Evolutionary conservation across 1,139 yeast genomes (phyloP).

Genomic region (Hyphopichia burtonii): DNA sequence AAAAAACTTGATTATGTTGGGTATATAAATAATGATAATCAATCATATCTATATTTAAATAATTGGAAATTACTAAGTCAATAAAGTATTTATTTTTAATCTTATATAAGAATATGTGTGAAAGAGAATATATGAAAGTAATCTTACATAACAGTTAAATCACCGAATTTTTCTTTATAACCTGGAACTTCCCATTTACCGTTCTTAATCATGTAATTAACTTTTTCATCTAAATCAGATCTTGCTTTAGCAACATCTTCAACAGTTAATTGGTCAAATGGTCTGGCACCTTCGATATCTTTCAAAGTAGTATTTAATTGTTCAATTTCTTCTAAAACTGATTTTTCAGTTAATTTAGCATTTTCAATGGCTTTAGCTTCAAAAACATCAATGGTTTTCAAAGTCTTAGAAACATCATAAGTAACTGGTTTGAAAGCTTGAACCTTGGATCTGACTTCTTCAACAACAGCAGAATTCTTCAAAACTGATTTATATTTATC

Average conservation of each 20-base stretch:
- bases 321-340: slow-evolving; percentile 81
- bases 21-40: not conserved
- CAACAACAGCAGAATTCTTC: slow-evolving; percentile 78
- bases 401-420: slow-evolving; percentile 83
- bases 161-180: slow-evolving; percentile 96
- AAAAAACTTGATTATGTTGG: slow-evolving; percentile 13
- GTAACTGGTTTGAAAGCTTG: slow-evolving; percentile 76
- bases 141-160: slow-evolving; percentile 84
- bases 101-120: too few relatives aligned
- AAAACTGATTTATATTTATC: slow-evolving; percentile 73
- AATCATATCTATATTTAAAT: not conserved
- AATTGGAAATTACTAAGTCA: not conserved
- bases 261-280: slow-evolving; percentile 94
- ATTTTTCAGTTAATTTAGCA: slow-evolving; percentile 89
- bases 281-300: slow-evolving; percentile 96
- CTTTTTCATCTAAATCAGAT: slow-evolving; percentile 97
- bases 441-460: slow-evolving; percentile 78
- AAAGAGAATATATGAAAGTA: too few relatives aligned
- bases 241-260: slow-evolving; percentile 93
- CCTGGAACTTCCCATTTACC: slow-evolving; percentile 99
- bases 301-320: slow-evolving; percentile 84
- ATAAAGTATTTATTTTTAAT: too few relatives aligned
- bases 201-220: slow-evolving; percentile 89
- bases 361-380: slow-evolving; percentile 95
- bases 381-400: slow-evolving; percentile 89